Evolutionary conservation across 495 filamentous ascomycete genomes (phyloP), one percentile per base, ranked within the genome.

Genomic region (Penicillium ochrochloron): DNA sequence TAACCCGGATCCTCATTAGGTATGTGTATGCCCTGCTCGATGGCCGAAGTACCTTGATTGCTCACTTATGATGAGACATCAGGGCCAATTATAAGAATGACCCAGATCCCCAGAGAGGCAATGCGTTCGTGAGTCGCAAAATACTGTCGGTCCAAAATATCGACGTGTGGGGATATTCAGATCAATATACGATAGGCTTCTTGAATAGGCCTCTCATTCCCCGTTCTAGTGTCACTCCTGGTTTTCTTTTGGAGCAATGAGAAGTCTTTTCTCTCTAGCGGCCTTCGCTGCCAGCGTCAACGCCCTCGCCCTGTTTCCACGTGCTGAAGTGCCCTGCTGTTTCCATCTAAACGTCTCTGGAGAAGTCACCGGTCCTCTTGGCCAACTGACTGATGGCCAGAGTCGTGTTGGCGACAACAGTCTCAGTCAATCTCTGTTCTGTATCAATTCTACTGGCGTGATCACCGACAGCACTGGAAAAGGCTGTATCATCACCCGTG

Each of bases 401-500:
- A 80, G 80, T 63, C 78, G 85, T 25, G 76, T 85, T 63, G 79
- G 82, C 42, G 81, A 73, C 14, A 44, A 78, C 48, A 73, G 73
- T 14, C 66, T 83, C 17, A 59, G 75, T 7, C 64, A 73, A 17
- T 75, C 77, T 25, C 67, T 72, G 21, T 85, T 73, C 70, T 84
- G 81, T 61, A 84, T 86, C 65, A 68, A 78, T 55, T 70, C 70
- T 10, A 76, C 72, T 27, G 83, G 83, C 44, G 71, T 55, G n/a
- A 79, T 90, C 64, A 82, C 75, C 23, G 87, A 90, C 66, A 60
- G 66, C 59, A 76, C 71, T 57, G 81, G 82, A 39, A 78, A 84
- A 54, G 84, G 85, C 42, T 90, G 86, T 59, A 83, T 89, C 63
- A 63, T 88, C 33, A 88, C 86, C 31, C 70, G 82, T 85, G 66